Evolutionary conservation across 1,284 basidiomycete species (phyloP).

Genomic region (Cutaneotrichosporon cutaneum): DNA sequence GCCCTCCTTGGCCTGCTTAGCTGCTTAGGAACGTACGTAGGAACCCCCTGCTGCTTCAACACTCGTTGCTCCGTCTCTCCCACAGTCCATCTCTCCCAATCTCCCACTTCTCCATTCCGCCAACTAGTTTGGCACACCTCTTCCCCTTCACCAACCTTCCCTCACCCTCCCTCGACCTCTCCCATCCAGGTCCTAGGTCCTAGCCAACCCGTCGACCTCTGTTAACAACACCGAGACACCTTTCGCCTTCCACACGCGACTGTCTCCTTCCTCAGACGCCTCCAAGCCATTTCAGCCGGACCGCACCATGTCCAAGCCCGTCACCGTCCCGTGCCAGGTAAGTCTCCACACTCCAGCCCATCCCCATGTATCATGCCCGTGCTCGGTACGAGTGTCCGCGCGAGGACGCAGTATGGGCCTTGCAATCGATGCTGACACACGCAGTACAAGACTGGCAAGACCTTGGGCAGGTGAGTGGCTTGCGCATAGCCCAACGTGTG

Average conservation of each 20-base stretch:
- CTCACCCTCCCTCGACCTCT: not conserved
- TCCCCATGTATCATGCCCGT: not conserved
- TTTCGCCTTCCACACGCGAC: not conserved
- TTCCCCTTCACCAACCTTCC: not conserved
- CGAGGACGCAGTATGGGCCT: not conserved
- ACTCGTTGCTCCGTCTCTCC: not conserved
- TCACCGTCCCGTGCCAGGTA: conserved; percentile 66
- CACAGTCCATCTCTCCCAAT: not conserved
- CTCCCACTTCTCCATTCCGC: not conserved
- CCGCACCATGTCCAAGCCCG: conserved; percentile 28
- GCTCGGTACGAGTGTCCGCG: not conserved
- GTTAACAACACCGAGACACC: not conserved
- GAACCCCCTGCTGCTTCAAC: not conserved
- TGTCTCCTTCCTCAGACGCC: not conserved
- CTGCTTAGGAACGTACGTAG: not conserved
- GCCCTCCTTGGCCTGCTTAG: too few relatives aligned
- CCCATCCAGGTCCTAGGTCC: not conserved
- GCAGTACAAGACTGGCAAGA: conserved; percentile 89
- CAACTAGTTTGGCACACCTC: not conserved
- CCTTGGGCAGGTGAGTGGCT: conserved; percentile 83
- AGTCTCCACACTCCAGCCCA: conserved; percentile 23
- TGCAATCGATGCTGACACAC: not conserved
- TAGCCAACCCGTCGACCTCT: not conserved
- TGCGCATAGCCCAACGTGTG: conserved; percentile 49
- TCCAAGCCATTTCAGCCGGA: not conserved